These are phyloP conservation scores for Neonectria hederae DNA, from an alignment of 2,329 filamentous ascomycete genomes.

Conservation along the genomic window DNA sequence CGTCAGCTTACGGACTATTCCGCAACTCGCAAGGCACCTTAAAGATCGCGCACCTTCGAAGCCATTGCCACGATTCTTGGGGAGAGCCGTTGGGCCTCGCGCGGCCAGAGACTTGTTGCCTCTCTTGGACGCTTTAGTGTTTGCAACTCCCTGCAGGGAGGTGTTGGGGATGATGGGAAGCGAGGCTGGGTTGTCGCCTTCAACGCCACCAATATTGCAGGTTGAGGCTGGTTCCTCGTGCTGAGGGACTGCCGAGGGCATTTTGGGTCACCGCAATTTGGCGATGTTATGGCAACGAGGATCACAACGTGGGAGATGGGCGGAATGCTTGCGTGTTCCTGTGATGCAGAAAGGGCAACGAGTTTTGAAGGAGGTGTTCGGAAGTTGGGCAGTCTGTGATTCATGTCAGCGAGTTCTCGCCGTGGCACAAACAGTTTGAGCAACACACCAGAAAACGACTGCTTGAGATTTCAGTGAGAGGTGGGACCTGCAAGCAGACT, in stretches of 20 bases:
- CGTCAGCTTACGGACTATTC: conserved; percentile 18
- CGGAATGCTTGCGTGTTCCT: neutral
- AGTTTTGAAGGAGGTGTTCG: neutral
- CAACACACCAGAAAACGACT: neutral
- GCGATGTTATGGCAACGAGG: neutral
- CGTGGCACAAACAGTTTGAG: neutral
- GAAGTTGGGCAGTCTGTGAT: neutral
- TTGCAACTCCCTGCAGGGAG: conserved; percentile 28
- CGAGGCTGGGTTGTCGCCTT: neutral
- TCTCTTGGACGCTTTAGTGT: conserved; percentile 30
- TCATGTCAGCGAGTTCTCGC: neutral
- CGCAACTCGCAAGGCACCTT: neutral
- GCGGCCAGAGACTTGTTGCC: conserved; percentile 26
- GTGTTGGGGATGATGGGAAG: neutral
- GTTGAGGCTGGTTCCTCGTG: neutral
- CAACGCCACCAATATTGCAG: neutral
- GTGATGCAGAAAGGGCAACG: neutral
- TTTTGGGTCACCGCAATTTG: neutral
- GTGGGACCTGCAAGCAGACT: neutral
- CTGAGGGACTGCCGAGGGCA: neutral
- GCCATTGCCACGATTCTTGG: conserved; percentile 64
- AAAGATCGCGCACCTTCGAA: conserved; percentile 66
- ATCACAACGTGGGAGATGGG: no score
- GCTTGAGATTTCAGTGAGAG: neutral
- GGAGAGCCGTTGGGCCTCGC: conserved; percentile 53